Evolutionary conservation across 441 rosid species (phyloP).

Genomic region (Syzygium syzygioides): DNA sequence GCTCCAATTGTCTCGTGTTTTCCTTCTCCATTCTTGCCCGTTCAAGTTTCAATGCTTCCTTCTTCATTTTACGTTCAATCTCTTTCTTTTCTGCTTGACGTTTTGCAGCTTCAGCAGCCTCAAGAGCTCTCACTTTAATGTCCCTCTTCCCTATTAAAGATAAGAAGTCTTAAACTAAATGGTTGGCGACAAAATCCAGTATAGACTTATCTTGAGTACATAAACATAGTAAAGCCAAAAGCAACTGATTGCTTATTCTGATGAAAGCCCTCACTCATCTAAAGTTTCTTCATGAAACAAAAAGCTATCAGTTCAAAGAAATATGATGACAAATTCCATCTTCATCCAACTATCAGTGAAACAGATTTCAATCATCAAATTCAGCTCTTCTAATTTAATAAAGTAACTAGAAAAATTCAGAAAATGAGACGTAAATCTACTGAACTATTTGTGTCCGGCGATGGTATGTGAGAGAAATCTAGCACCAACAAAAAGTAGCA

Average conservation of each 20-base stretch:
- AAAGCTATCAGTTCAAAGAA: background rate
- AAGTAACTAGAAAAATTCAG: background rate
- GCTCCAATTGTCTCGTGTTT: constrained; percentile 54
- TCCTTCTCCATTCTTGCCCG: constrained; percentile 69
- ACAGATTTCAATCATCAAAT: background rate
- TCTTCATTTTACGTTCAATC: constrained; percentile 74
- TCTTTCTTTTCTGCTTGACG: constrained; percentile 83
- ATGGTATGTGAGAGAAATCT: background rate
- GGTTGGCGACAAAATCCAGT: background rate
- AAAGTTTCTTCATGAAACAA: background rate
- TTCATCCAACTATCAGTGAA: background rate
- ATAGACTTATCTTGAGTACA: background rate
- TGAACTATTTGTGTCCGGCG: background rate
- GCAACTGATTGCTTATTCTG: background rate
- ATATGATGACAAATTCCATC: background rate
- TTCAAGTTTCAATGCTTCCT: constrained; percentile 77
- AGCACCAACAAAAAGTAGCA: background rate
- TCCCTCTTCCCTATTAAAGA: constrained; percentile 67
- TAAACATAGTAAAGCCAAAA: background rate
- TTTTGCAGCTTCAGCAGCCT: constrained; percentile 83
- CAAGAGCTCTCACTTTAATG: constrained; percentile 84
- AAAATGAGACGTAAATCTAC: background rate
- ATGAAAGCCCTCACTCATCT: background rate
- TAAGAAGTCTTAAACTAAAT: background rate
- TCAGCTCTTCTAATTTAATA: background rate